These are phyloP conservation scores for Verticillium albo-atrum DNA, from an alignment of 2,329 filamentous ascomycete genomes.

Conservation along the genomic window DNA sequence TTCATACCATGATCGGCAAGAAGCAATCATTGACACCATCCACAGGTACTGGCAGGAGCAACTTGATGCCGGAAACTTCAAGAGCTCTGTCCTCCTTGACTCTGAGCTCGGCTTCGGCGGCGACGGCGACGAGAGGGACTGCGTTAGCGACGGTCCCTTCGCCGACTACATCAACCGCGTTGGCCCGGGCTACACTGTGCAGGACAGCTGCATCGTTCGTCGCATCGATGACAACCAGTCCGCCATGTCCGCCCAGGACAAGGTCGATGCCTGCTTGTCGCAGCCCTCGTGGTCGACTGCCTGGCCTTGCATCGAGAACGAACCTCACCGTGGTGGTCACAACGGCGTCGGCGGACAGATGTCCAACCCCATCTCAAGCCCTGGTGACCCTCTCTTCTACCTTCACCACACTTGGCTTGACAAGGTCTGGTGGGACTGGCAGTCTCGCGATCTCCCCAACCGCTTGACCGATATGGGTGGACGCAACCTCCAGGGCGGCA, in stretches of 20 bases:
- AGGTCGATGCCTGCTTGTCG: not conserved
- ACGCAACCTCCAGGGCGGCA: not conserved
- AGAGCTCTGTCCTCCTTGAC: slow-evolving; percentile 8
- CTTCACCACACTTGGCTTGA: slow-evolving; percentile 21
- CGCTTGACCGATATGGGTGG: slow-evolving; percentile 4
- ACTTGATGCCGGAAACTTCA: slow-evolving; percentile 5
- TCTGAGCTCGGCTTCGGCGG: slow-evolving; percentile 10
- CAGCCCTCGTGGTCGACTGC: slow-evolving; percentile 1
- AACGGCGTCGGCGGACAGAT: slow-evolving; percentile 16
- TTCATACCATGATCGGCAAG: not conserved
- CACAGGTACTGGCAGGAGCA: slow-evolving; percentile 10
- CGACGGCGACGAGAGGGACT: slow-evolving; percentile 3
- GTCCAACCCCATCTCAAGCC: slow-evolving; percentile 11
- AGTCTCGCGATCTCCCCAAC: slow-evolving; percentile 6
- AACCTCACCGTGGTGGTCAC: slow-evolving; percentile 21
- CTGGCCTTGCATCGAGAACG: slow-evolving; percentile 21
- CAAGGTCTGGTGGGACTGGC: slow-evolving; percentile 20
- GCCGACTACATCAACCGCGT: slow-evolving; percentile 9
- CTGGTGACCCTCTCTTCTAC: slow-evolving; percentile 27
- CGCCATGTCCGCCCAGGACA: not conserved
- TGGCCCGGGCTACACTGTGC: slow-evolving; percentile 9
- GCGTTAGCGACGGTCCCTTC: slow-evolving; percentile 1
- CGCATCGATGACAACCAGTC: not conserved
- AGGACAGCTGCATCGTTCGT: slow-evolving; percentile 1
- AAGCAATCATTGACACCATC: not conserved